These are phyloP conservation scores for Amanita inopinata DNA, from an alignment of 768 basidiomycete genomes.

Conservation along the genomic window DNA sequence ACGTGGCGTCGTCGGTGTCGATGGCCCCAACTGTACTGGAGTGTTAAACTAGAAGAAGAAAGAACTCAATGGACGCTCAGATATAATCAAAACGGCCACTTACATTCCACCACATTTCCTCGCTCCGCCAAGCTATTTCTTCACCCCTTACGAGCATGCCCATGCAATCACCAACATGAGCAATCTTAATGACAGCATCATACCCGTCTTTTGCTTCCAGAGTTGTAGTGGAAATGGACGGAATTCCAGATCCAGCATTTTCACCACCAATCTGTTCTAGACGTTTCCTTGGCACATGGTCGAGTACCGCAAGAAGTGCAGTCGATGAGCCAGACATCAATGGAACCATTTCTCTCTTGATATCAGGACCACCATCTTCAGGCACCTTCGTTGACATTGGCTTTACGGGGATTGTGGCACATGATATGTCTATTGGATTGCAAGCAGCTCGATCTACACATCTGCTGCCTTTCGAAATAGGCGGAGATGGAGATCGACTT, in stretches of 20 bases:
- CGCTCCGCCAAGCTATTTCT: slow-evolving; percentile 73
- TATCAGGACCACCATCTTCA: neutral
- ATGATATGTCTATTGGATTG: neutral
- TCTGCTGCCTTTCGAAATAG: slow-evolving; percentile 16
- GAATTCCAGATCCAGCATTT: slow-evolving; percentile 7
- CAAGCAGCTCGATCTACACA: slow-evolving; percentile 5
- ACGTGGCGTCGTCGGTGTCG: slow-evolving; percentile 18
- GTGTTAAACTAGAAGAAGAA: slow-evolving; percentile 26
- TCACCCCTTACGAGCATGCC: slow-evolving; percentile 76
- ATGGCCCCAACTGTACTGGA: slow-evolving; percentile 35
- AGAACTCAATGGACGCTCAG: neutral
- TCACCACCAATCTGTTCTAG: neutral
- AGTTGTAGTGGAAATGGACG: slow-evolving; percentile 3
- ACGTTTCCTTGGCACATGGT: slow-evolving; percentile 12
- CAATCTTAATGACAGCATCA: slow-evolving; percentile 66
- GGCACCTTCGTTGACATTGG: neutral
- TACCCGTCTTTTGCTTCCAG: slow-evolving; percentile 19
- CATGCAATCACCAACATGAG: slow-evolving; percentile 84
- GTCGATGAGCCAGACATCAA: slow-evolving; percentile 8
- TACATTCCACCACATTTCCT: slow-evolving; percentile 90
- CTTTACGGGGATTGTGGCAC: slow-evolving; percentile 12
- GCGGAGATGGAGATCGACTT: slow-evolving; percentile 11
- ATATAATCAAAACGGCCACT: slow-evolving; percentile 17
- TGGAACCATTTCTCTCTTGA: slow-evolving; percentile 6
- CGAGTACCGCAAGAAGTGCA: slow-evolving; percentile 12